These are phyloP conservation scores for Lophium mytilinum DNA, from an alignment of 495 filamentous ascomycete genomes.

Conservation along the genomic window DNA sequence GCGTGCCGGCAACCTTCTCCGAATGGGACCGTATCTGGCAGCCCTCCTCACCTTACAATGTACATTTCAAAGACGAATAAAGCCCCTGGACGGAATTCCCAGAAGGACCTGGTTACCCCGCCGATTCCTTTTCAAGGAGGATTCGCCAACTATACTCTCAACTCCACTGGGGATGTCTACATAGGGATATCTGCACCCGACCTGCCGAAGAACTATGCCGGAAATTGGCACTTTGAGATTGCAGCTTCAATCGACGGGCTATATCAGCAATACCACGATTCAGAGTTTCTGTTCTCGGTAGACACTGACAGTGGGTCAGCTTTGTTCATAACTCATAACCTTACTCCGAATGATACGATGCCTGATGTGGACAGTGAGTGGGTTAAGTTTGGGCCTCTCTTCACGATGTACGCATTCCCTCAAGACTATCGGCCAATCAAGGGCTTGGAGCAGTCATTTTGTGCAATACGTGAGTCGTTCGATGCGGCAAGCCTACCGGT, in stretches of 20 bases:
- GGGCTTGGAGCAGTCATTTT: constrained; percentile 51
- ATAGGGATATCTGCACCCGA: constrained; percentile 65
- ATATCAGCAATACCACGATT: constrained; percentile 53
- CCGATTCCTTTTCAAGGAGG: constrained; percentile 46
- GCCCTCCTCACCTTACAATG: constrained; percentile 63
- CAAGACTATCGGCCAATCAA: constrained; percentile 47
- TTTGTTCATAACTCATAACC: constrained; percentile 64
- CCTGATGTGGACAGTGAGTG: constrained; percentile 39
- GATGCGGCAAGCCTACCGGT: constrained; percentile 39
- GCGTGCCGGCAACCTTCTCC: constrained; percentile 64
- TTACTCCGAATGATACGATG: constrained; percentile 42
- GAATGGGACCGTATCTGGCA: constrained; percentile 27
- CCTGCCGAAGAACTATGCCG: constrained; percentile 44
- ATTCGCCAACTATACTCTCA: constrained; percentile 49
- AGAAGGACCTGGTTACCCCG: constrained; percentile 36
- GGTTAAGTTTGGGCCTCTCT: constrained; percentile 53
- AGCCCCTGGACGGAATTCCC: constrained; percentile 53
- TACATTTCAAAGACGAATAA: constrained; percentile 62
- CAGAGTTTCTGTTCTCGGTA: constrained; percentile 55
- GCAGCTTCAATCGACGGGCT: constrained; percentile 70
- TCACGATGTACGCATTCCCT: constrained; percentile 71
- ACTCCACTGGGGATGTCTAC: constrained; percentile 55
- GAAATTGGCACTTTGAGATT: constrained; percentile 66
- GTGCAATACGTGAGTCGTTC: constrained; percentile 40
- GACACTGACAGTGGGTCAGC: constrained; percentile 74